Evolutionary conservation across 495 filamentous ascomycete species (phyloP), one percentile per base, ranked within the genome.

Genomic region (Beverwykella pulmonaria): DNA sequence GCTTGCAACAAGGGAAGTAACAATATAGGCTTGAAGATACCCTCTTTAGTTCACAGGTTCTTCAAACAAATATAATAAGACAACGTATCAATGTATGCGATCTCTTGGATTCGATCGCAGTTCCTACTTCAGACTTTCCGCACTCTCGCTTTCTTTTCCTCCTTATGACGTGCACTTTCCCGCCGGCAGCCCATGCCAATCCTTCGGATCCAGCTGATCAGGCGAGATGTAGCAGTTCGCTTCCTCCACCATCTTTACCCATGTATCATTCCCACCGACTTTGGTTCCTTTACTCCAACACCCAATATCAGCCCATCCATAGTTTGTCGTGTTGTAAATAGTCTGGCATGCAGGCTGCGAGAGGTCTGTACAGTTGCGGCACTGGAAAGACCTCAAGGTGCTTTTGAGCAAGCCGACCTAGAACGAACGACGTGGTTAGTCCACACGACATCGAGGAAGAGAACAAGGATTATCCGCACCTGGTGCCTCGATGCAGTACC

Each of bases 361-460:
- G 22, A 52, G 48, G 26, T 52, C 48, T n/a, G 48, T 52, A 19
- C 48, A 52, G 48, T 52, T 52, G 9, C 48, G 17, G 26, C 48
- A 52, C 48, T 52, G 48, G 9, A 52, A 52, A 26, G 26, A 4
- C 22, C 4, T 15, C 19, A 1, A 7, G 10, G 10, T 3, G 26
- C 22, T 29, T 23, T 25, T 29, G 3, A 52, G 10, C 3, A 26
- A 3, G 39, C 39, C 8, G 39, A 44, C 39, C 39, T 44, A n/a
- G 8, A 12, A 34, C 12, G 12, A 34, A 17, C 44, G 3, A 17
- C 5, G 4, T 48, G 6, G 22, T 19, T 23, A 5, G 4, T 4
- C 30, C 12, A 12, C 30, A 34, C 22, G 44, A 23, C 5, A 19
- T n/a, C 4, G 5, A 48, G n/a, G 44, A 48, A n/a, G n/a, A n/a